Conservation (phyloP, 768 basidiomycete genomes). For the Cubamyces lactineus region DNA sequence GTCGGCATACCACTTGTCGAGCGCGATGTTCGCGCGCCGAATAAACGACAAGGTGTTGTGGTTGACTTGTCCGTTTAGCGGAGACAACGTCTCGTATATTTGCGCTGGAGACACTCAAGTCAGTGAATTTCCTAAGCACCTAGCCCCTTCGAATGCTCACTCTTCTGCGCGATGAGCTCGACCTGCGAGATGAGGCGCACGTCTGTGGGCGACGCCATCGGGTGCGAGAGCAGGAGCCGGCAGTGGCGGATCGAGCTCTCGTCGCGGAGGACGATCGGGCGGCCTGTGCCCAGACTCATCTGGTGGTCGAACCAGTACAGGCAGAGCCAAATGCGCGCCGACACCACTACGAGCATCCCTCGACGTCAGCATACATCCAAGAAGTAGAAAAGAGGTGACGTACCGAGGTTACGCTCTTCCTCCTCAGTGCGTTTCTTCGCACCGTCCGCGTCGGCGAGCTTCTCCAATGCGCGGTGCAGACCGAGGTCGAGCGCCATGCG, state of each 20-base stretch:
- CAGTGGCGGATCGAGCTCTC: constrained; percentile 88
- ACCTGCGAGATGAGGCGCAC: constrained; percentile 86
- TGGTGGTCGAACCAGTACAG: constrained; percentile 97
- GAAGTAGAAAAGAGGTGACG: background rate
- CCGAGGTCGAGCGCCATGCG: constrained; percentile 95
- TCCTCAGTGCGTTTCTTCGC: constrained; percentile 65
- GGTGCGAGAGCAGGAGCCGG: constrained; percentile 78
- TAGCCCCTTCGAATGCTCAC: constrained; percentile 44
- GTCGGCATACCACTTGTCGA: constrained; percentile 91
- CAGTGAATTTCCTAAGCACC: background rate
- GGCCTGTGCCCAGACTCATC: constrained; percentile 92
- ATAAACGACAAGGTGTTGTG: constrained; percentile 86
- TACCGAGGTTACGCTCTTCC: constrained; percentile 71
- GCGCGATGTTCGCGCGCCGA: constrained; percentile 79
- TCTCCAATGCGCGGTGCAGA: constrained; percentile 89
- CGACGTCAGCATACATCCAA: constrained; percentile 3
- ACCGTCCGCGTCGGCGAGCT: constrained; percentile 68
- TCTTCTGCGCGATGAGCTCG: constrained; percentile 90
- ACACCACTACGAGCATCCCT: constrained; percentile 61
- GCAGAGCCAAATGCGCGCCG: constrained; percentile 92
- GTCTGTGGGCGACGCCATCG: constrained; percentile 88
- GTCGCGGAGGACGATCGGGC: constrained; percentile 88
- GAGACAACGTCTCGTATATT: constrained; percentile 88
- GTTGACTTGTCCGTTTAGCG: constrained; percentile 85
- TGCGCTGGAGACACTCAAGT: constrained; percentile 59